Evolutionary conservation across 2,329 filamentous ascomycete species (phyloP).

Genomic region (Xylariomycetidae sp.): DNA sequence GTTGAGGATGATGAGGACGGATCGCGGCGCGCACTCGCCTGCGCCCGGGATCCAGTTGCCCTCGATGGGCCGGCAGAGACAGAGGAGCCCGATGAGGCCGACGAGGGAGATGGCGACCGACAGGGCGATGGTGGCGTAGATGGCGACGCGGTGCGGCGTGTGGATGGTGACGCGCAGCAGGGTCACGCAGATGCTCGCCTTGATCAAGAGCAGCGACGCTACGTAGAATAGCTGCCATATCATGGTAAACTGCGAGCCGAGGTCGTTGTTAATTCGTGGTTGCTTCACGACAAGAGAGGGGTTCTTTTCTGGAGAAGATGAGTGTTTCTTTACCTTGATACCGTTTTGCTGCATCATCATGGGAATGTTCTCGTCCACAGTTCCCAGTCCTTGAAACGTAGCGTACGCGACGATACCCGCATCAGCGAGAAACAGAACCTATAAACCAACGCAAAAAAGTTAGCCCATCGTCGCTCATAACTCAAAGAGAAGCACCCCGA

Average conservation of each 20-base stretch:
- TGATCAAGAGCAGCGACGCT: conserved; percentile 3
- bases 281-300: no score
- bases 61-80: conserved; percentile 3
- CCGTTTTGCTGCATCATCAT: background rate
- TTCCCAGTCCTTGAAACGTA: background rate
- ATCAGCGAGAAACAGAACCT: background rate
- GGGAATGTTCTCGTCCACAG: background rate
- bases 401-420: background rate
- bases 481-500: no score
- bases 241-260: conserved; percentile 6
- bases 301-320: no score
- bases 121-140: conserved; percentile 3
- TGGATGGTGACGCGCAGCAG: conserved; percentile 6
- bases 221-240: conserved; percentile 8
- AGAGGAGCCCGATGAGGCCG: conserved; percentile 3
- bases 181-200: conserved; percentile 7
- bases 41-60: conserved; percentile 4
- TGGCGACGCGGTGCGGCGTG: conserved; percentile 1
- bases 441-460: no score
- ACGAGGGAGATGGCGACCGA: conserved; percentile 1
- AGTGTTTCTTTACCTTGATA: no score
- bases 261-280: no score
- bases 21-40: background rate
- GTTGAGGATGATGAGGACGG: conserved; percentile 2
- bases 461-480: no score